Base-by-base conservation (phyloP, 305 asterid species). In the Fraxinus angustifolia region DNA sequence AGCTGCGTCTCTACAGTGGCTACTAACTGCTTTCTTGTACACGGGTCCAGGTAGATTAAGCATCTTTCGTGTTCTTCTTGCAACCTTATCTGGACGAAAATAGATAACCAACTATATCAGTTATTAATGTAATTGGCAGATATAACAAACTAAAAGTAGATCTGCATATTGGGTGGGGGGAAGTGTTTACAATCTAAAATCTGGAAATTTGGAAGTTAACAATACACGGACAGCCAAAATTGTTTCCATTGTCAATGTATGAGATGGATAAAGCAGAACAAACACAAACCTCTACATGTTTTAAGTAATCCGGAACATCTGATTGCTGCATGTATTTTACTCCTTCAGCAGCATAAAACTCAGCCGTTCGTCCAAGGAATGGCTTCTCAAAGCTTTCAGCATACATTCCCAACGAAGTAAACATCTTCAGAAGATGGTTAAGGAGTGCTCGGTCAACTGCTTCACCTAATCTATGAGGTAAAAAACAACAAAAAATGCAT, bases 41-140 rank as follows among this genome's bases (percentile, higher is more conserved):
- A 83, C 11, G 91, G 90, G 38, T 96, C 99, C 76, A 96, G 89
- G 91, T 91, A 96, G 79, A 90, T 90, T 82, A 94, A 84, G 87
- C 98, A 93, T 89, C 99, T 92, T 79, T 94, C 99, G 76, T 94
- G 90, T 85, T 96, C 99, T 88, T 96, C 99, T 83, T 93, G 98
- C 93, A 96, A 89, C 90, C 99, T 92, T 85, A 79, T 81, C 99
- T 96, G 93, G 80, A 83, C 48, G 78, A 83, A 40, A 75, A 84
- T 1, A 80, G 3, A 36, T n/a, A 72, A 78, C 45, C 40, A 71
- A 33, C 2, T 8, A n/a, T 19, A 31, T 70, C 4, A 58, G 56
- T 40, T 36, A 45, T 60, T 23, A 8, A 42, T 1, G 38, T 26
- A 3, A 30, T 12, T 68, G 23, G 40, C 53, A 28, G 26, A 33